Evolutionary conservation across 148 eudicot genomes (phyloP).

Genomic region (Camellia japonica): DNA sequence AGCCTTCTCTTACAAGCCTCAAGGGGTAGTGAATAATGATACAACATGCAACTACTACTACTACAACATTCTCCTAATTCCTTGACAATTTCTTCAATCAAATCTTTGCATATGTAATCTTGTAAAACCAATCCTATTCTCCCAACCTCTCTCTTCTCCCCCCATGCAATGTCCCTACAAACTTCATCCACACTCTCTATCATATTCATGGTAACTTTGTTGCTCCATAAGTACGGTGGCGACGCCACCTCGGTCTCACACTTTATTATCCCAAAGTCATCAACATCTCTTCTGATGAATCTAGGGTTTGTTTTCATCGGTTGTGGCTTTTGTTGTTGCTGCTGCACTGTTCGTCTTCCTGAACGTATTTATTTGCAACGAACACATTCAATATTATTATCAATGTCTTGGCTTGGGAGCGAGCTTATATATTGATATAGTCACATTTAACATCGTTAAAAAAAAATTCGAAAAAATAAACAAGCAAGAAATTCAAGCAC

Average conservation of each 20-base stretch:
- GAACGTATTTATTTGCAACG: not conserved
- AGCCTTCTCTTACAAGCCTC: conserved; percentile 55
- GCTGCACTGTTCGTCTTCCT: too few relatives aligned
- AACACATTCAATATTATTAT: not conserved
- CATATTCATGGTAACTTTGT: conserved; percentile 24
- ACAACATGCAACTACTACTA: not conserved
- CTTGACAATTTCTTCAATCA: conserved; percentile 47
- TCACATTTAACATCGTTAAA: not conserved
- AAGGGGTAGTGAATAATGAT: conserved; percentile 13
- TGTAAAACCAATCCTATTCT: conserved; percentile 47
- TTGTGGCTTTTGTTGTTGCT: too few relatives aligned
- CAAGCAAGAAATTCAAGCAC: not conserved
- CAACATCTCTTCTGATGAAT: too few relatives aligned
- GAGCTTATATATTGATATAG: not conserved
- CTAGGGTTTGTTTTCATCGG: too few relatives aligned
- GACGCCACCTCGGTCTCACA: not conserved
- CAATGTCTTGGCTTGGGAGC: not conserved
- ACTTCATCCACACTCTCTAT: conserved; percentile 51
- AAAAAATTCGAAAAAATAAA: not conserved
- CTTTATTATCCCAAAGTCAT: too few relatives aligned
- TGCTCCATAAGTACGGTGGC: conserved; percentile 21
- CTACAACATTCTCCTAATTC: conserved; percentile 21
- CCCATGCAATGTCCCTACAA: conserved; percentile 51
- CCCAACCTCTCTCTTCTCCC: conserved; percentile 42
- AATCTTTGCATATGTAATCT: conserved; percentile 49